phyloP scores from a whole-genome alignment of 129 eudicot species.

The Pittosporum tobira region DNA sequence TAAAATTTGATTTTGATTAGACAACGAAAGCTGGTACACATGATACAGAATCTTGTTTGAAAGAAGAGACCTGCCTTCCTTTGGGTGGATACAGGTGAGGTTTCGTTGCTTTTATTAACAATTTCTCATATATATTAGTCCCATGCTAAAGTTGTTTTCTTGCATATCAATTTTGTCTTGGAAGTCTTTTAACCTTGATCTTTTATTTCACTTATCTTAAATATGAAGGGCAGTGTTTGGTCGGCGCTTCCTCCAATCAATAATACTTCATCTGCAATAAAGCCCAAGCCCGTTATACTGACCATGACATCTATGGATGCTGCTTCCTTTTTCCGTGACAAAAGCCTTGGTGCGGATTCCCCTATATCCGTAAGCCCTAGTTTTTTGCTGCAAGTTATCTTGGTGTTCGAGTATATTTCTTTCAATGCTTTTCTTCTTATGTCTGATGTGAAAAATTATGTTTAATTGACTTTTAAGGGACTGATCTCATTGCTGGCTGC shows the following conservation, averaged over 20 bases:
- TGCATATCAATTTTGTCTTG: not conserved
- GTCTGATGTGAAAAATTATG: not conserved
- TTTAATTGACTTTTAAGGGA: slow-evolving; percentile 44
- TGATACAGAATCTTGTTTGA: slow-evolving; percentile 85
- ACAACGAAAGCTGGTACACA: slow-evolving; percentile 92
- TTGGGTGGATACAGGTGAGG: slow-evolving; percentile 97
- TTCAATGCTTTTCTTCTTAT: not conserved
- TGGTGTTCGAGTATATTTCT: not conserved
- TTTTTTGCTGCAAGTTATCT: slow-evolving; percentile 1
- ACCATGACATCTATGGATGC: slow-evolving; percentile 90
- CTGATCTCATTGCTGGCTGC: slow-evolving; percentile 81
- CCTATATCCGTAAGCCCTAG: slow-evolving; percentile 70
- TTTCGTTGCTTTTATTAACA: too few relatives aligned
- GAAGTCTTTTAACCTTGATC: slow-evolving; percentile 29
- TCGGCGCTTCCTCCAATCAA: slow-evolving; percentile 80
- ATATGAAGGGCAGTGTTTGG: slow-evolving; percentile 99
- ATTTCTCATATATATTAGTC: not conserved
- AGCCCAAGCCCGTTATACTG: slow-evolving; percentile 54
- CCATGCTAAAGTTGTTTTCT: not conserved
- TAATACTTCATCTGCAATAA: slow-evolving; percentile 33
- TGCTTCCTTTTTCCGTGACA: slow-evolving; percentile 97
- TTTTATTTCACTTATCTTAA: slow-evolving; percentile 27
- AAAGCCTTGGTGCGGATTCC: slow-evolving; percentile 90
- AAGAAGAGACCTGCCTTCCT: slow-evolving; percentile 80
- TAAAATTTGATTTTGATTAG: slow-evolving; percentile 28